Percentiles rank a stretch among this genome's conserved stretches.
Evolutionary conservation across 306 rosid genomes (phyloP).

Genomic region (Prunus campanulata): DNA sequence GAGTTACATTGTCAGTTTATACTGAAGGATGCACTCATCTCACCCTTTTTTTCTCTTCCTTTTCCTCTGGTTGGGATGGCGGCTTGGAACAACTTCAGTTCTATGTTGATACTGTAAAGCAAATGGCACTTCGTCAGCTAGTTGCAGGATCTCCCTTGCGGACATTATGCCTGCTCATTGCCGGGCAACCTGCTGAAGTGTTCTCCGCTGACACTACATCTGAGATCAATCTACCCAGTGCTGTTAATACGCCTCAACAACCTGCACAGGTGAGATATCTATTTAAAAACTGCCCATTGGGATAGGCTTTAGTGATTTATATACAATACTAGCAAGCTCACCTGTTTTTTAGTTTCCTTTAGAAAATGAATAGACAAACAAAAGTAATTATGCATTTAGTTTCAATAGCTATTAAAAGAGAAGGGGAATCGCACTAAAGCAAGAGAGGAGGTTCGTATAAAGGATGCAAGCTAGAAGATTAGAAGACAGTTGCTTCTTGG

Average conservation of each 20-base stretch:
- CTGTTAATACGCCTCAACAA: constrained; percentile 41
- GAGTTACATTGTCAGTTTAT: constrained; percentile 16
- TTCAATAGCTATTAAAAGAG: not conserved
- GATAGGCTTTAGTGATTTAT: constrained; percentile 1
- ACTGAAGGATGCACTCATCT: not conserved
- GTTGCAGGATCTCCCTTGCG: constrained; percentile 91
- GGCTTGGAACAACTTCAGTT: constrained; percentile 52
- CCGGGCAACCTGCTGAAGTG: constrained; percentile 92
- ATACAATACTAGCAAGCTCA: not conserved
- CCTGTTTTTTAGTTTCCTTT: not conserved
- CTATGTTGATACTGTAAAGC: constrained; percentile 87
- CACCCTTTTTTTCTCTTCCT: not conserved
- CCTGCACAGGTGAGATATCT: constrained; percentile 61
- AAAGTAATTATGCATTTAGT: not conserved
- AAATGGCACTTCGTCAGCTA: constrained; percentile 83
- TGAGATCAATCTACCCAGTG: constrained; percentile 35
- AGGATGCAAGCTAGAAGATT: not conserved
- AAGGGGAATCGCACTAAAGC: not conserved
- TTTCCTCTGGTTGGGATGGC: constrained; percentile 16
- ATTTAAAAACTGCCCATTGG: constrained; percentile 1
- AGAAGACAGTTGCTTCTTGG: not conserved
- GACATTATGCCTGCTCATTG: constrained; percentile 88
- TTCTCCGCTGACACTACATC: constrained; percentile 44
- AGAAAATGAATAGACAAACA: not conserved
- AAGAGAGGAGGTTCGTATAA: not conserved